These are phyloP conservation scores for Petunia secreta DNA, from an alignment of 257 asterid genomes.

Conservation along the genomic window DNA sequence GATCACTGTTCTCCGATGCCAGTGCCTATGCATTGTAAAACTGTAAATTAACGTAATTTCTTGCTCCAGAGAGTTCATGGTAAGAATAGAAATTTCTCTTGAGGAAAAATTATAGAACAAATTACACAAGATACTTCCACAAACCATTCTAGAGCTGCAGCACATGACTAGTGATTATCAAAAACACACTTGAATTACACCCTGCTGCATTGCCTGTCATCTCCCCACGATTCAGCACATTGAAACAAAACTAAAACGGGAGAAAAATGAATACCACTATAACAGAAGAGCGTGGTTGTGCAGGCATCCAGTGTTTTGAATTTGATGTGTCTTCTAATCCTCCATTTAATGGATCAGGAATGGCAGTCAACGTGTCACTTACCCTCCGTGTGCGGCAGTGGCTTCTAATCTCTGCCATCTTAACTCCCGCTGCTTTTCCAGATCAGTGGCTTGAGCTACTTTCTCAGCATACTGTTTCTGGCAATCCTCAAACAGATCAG, in stretches of 20 bases:
- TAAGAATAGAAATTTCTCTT: constrained; percentile 9
- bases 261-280: constrained; percentile 45
- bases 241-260: constrained; percentile 28
- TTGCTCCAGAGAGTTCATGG: constrained; percentile 16
- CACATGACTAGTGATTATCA: constrained; percentile 33
- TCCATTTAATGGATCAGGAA: constrained; percentile 26
- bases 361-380: constrained; percentile 9
- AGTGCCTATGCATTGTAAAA: neutral
- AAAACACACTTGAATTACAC: constrained; percentile 52
- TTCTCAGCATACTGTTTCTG: constrained; percentile 61
- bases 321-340: constrained; percentile 14
- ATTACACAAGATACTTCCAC: constrained; percentile 46
- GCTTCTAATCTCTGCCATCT: constrained; percentile 74
- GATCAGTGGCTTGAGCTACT: constrained; percentile 46
- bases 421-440: constrained; percentile 60
- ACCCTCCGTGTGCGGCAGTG: constrained; percentile 53
- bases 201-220: constrained; percentile 45
- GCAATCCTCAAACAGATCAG: constrained; percentile 67
- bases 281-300: constrained; percentile 27
- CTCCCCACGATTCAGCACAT: constrained; percentile 37
- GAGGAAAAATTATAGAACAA: constrained; percentile 36
- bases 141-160: constrained; percentile 47
- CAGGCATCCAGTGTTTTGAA: constrained; percentile 34
- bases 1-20: neutral
- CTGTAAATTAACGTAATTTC: constrained; percentile 12